Evolutionary conservation across 2,329 filamentous ascomycete genomes (phyloP), one percentile per base, ranked within the genome.

Genomic region (Sarocladium brachiariae): DNA sequence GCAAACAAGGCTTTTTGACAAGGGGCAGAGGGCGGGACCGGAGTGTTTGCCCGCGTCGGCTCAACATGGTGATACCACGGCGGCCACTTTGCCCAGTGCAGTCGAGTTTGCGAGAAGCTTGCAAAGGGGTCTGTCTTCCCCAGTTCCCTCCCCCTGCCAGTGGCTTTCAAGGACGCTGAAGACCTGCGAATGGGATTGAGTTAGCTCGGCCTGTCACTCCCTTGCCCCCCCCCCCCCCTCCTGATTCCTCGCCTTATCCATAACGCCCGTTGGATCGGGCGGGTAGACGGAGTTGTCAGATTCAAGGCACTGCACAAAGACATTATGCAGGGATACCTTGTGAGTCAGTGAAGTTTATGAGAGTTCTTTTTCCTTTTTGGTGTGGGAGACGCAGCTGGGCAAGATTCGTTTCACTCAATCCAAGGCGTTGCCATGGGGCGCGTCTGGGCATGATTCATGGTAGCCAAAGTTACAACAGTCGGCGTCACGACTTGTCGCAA

Each of bases 41-140:
- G n/a, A n/a, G n/a, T n/a, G n/a, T n/a, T n/a, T n/a, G n/a, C n/a
- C n/a, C n/a, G n/a, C n/a, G n/a, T n/a, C n/a, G n/a, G n/a, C n/a
- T n/a, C n/a, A n/a, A n/a, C n/a, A n/a, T 16, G 31, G 43, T 47
- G 43, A 47, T 47, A 47, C 43, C 39, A 33, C 43, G 31, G 7
- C 27, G 33, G 49, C 54, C 50, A 48, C 57, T 57, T 63, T 64
- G 57, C 65, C 63, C 58, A 64, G 60, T 63, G 50, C 49, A 65
- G 65, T 55, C 57, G 59, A 53, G 54, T 61, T 67, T 67, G 65
- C 64, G 64, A 67, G 54, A 52, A 16, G 16, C n/a, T n/a, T n/a
- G n/a, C n/a, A n/a, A n/a, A n/a, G n/a, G n/a, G n/a, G n/a, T n/a
- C n/a, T n/a, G n/a, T n/a, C n/a, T n/a, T n/a, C n/a, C n/a, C n/a